Percentiles rank a stretch among this genome's conserved stretches.
phyloP scores from a whole-genome alignment of 768 basidiomycete species.

The Tylopilus plumbeoviolaceoides region DNA sequence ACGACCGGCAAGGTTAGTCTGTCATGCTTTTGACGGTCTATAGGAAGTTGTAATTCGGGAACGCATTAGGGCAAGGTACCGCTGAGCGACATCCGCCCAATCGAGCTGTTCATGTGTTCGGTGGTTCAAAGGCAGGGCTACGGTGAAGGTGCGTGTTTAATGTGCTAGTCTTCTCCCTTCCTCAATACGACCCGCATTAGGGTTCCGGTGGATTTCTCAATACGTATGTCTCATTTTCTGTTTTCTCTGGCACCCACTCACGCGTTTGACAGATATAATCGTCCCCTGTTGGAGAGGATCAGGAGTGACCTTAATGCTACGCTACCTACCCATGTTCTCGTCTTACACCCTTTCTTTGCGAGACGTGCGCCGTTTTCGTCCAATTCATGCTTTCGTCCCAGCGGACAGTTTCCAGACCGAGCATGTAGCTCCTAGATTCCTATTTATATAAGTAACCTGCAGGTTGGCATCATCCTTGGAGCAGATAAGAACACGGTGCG shows the following conservation, averaged over 20 bases:
- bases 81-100: conserved; percentile 93
- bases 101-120: conserved; percentile 99
- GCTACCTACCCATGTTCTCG: conserved; percentile 21
- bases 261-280: conserved; percentile 23
- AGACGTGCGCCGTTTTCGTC: conserved; percentile 8
- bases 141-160: conserved; percentile 69
- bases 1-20: conserved; percentile 93
- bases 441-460: conserved; percentile 11
- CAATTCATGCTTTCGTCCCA: conserved; percentile 16
- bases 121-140: conserved; percentile 99
- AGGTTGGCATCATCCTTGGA: neutral
- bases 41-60: conserved; percentile 4
- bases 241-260: conserved; percentile 6
- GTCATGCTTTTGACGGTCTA: neutral
- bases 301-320: conserved; percentile 15
- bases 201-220: conserved; percentile 97
- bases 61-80: conserved; percentile 85
- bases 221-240: conserved; percentile 56
- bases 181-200: conserved; percentile 32
- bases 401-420: conserved; percentile 6
- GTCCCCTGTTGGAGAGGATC: neutral
- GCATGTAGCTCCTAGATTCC: conserved; percentile 21
- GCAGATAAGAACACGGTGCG: neutral
- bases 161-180: neutral
- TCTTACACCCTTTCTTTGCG: conserved; percentile 8